Percentiles rank a stretch among this genome's conserved stretches.
These are phyloP conservation scores for Amanita inopinata DNA, from an alignment of 768 basidiomycete genomes.

Conservation along the genomic window DNA sequence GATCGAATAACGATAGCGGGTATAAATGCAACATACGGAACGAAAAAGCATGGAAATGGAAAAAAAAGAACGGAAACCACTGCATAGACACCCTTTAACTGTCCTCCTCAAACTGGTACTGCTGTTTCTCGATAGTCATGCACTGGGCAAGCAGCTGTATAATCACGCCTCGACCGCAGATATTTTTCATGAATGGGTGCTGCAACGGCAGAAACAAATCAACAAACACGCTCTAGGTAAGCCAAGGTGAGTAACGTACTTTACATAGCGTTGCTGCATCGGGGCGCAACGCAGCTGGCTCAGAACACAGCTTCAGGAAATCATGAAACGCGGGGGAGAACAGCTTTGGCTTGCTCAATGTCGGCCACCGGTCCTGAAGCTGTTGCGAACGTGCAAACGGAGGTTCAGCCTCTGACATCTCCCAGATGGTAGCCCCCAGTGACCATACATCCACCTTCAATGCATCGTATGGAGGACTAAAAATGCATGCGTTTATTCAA, in stretches of 20 bases:
- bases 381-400: constrained; percentile 57
- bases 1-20: too few relatives aligned
- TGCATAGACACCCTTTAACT: neutral
- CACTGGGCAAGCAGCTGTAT: constrained; percentile 59
- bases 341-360: constrained; percentile 44
- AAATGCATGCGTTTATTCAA: neutral
- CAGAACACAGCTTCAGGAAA: constrained; percentile 59
- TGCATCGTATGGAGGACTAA: constrained; percentile 59
- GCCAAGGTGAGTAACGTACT: constrained; percentile 27
- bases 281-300: constrained; percentile 48
- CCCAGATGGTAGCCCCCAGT: constrained; percentile 77
- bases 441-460: constrained; percentile 78
- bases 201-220: constrained; percentile 16
- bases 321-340: constrained; percentile 66
- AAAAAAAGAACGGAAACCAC: neutral
- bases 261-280: constrained; percentile 44
- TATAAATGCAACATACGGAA: constrained; percentile 1
- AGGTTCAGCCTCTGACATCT: constrained; percentile 65
- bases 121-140: constrained; percentile 49
- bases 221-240: neutral
- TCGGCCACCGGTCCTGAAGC: constrained; percentile 56
- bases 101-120: constrained; percentile 16
- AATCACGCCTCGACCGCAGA: constrained; percentile 60
- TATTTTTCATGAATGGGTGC: constrained; percentile 57
- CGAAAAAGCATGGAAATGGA: neutral